A percentile compares a stretch with the other conserved stretches of the same genome.
phyloP scores from a whole-genome alignment of 176 grass and related monocot genomes.

The Neostapfia colusana region DNA sequence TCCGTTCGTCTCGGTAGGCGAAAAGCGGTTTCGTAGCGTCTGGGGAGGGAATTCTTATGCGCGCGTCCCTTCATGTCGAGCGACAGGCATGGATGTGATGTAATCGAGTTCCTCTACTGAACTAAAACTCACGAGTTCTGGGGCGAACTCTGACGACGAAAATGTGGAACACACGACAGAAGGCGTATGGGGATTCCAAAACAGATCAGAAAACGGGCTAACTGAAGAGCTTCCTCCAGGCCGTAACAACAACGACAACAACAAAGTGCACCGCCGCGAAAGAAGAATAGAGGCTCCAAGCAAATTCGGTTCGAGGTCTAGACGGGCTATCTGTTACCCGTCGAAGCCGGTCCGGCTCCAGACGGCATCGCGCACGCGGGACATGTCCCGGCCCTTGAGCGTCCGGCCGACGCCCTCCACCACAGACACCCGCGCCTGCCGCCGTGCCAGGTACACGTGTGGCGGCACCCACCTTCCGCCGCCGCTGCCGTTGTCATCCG shows the following conservation, averaged over 20 bases:
- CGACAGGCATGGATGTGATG: background rate
- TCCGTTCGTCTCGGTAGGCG: background rate
- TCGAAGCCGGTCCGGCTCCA: slow-evolving; percentile 92
- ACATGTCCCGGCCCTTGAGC: slow-evolving; percentile 86
- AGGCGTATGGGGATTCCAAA: too few species aligned
- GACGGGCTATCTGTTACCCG: slow-evolving; percentile 27
- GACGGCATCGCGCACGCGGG: slow-evolving; percentile 86
- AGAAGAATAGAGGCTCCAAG: background rate
- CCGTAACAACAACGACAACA: too few species aligned
- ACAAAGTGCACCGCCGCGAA: too few species aligned
- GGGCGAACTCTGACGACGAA: too few species aligned
- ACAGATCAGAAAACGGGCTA: too few species aligned
- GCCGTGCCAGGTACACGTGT: slow-evolving; percentile 69
- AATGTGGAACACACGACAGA: too few species aligned
- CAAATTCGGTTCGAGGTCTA: background rate
- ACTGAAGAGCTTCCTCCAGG: too few species aligned
- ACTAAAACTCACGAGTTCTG: too few species aligned
- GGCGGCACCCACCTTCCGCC: slow-evolving; percentile 60
- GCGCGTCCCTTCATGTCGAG: background rate
- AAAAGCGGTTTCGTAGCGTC: slow-evolving; percentile 29
- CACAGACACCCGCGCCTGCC: slow-evolving; percentile 67
- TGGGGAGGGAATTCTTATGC: background rate
- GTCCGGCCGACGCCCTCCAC: slow-evolving; percentile 85
- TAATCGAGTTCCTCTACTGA: background rate
- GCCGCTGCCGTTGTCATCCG: background rate